A percentile compares a stretch with the other conserved stretches of the same genome.
phyloP scores from a whole-genome alignment of 805 yeast species.

The Schwanniomyces yamadae region DNA sequence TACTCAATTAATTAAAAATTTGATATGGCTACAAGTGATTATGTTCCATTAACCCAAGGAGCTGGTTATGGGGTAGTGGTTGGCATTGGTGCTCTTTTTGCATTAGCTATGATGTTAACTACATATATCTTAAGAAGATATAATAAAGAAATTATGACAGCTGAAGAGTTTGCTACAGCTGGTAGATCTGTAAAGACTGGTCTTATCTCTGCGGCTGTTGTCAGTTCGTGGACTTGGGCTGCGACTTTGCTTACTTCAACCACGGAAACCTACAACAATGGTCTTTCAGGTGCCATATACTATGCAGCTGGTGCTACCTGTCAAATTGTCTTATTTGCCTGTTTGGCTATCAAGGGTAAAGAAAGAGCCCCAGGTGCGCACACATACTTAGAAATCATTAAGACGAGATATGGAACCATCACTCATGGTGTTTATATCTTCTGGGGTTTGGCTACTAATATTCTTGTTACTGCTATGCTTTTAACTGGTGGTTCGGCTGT shows the following conservation, averaged over 20 bases:
- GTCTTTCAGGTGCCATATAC: conserved; percentile 77
- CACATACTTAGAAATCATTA: conserved; percentile 83
- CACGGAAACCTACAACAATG: conserved; percentile 72
- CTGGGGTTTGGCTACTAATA: conserved; percentile 84
- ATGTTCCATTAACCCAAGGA: conserved; percentile 58
- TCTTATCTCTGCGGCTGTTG: conserved; percentile 85
- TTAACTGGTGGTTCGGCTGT: conserved; percentile 89
- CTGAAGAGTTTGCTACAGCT: conserved; percentile 93
- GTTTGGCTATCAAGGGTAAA: conserved; percentile 84
- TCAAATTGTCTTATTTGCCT: conserved; percentile 83
- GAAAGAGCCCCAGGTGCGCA: conserved; percentile 90
- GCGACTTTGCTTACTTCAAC: conserved; percentile 47
- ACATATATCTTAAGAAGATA: conserved; percentile 72
- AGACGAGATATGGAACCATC: conserved; percentile 72
- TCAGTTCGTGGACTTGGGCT: conserved; percentile 83
- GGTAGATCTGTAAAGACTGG: conserved; percentile 87
- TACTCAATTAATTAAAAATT: too few relatives aligned
- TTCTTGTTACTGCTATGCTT: conserved; percentile 89
- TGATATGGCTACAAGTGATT: conserved; percentile 3
- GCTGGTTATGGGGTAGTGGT: conserved; percentile 87
- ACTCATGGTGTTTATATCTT: conserved; percentile 71
- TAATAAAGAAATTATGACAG: conserved; percentile 82
- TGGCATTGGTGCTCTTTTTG: conserved; percentile 82
- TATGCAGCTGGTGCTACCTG: conserved; percentile 92
- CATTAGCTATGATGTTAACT: conserved; percentile 74